Base-by-base conservation (phyloP, 352 stramenopile species). In the Phytophthora hybrid region DNA sequence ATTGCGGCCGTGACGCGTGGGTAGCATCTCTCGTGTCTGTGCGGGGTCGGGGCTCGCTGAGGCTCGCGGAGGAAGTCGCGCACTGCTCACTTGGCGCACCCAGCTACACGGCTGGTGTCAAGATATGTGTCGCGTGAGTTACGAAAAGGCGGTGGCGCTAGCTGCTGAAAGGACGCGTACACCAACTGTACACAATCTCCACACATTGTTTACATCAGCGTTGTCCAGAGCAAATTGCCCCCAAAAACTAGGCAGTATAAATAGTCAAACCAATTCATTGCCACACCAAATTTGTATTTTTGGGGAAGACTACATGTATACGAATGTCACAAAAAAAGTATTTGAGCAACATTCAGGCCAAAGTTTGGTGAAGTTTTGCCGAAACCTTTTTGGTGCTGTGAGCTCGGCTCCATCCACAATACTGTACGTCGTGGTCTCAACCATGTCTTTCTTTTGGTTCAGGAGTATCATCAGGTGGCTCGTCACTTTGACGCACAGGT, bases 1-100 rank as follows among this genome's bases (percentile, higher is more conserved):
- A 31, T 78, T 78, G 52, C 68, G 74, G 62, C 74, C 74, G 51
- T 80, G 60, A 18, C 78, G 75, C 62, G 67, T 82, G 58, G 78
- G 75, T 44, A 84, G 65, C 78, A 84, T 84, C 69, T 53, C 55
- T 23, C 2, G 37, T 21, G 32, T 49, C 32, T 44, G 47, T 8
- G 39, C 56, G 23, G 26, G 58, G 23, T 57, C 47, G 46, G 7
- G 32, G n/a, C 16, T 32, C 26, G 31, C n/a, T 19, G 4, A 31
- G 26, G 37, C 4, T 44, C 31, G 29, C 46, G 37, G 59, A 63
- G 44, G 65, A 71, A 71, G 66, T 78, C 23, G 51, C n/a, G 39
- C 21, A 73, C 69, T 77, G 70, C 41, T 61, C 26, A 49, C 34
- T 69, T 10, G 3, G 54, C 37, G 41, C 44, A 69, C 52, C 39